These are phyloP conservation scores for Coemansia sp. DNA, from an alignment of 192 early-diverging fungal species.

Conservation along the genomic window DNA sequence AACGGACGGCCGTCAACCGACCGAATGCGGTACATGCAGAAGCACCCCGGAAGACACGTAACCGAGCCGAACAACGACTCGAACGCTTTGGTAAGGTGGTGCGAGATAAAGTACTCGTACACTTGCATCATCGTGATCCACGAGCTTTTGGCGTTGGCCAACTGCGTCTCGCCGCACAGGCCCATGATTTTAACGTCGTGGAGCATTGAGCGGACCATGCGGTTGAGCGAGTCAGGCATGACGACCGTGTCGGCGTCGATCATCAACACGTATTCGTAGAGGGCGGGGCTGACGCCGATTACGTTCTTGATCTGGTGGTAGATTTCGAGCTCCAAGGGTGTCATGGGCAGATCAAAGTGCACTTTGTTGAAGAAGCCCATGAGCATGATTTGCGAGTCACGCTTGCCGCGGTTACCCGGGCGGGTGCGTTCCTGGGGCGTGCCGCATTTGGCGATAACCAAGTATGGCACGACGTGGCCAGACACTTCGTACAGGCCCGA, in stretches of 20 bases:
- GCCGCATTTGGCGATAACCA: conserved; percentile 93
- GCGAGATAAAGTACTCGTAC: conserved; percentile 97
- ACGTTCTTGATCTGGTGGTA: conserved; percentile 99
- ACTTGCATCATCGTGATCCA: conserved; percentile 99
- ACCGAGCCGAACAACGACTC: conserved; percentile 96
- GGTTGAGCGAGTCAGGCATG: conserved; percentile 87
- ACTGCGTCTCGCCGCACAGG: conserved; percentile 88
- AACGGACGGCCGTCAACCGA: conserved; percentile 84
- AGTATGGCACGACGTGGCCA: conserved; percentile 87
- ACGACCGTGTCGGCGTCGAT: conserved; percentile 97
- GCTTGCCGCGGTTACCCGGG: conserved; percentile 96
- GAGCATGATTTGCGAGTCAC: conserved; percentile 96
- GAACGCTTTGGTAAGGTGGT: conserved; percentile 94
- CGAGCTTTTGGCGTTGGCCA: conserved; percentile 87
- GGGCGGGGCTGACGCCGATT: conserved; percentile 91
- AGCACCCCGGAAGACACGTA: conserved; percentile 97
- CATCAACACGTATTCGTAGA: conserved; percentile 96
- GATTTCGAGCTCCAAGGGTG: conserved; percentile 92
- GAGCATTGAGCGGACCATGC: conserved; percentile 86
- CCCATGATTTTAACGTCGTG: conserved; percentile 91
- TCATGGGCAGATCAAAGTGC: conserved; percentile 90
- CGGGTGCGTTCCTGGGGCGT: conserved; percentile 73
- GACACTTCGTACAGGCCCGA: conserved; percentile 90
- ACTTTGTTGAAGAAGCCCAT: conserved; percentile 97
- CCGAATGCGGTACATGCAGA: conserved; percentile 97